Evolutionary conservation across 192 early-diverging fungal species (phyloP), one percentile per base, ranked within the genome.

Genomic region (Rhizoclosmatium globosum): DNA sequence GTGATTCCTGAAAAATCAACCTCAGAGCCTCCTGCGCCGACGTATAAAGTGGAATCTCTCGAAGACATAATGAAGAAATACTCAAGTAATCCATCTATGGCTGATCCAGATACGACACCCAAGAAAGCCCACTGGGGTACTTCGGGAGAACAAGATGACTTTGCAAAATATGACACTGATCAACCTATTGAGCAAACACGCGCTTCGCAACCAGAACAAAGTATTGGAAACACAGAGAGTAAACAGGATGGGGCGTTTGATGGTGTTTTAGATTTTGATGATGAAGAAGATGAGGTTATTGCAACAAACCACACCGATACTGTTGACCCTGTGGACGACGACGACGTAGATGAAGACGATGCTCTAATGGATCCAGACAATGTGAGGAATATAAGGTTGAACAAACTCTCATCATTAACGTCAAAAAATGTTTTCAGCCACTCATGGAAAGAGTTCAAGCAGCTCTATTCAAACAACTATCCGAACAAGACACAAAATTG

Each of bases 381-480:
- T 21, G 74, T 76, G 60, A 53, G 60, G 23, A n/a, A 4, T 17
- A 58, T 59, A 15, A 47, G 31, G 0, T 31, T 31, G 31, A 0
- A 31, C 19, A 67, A 19, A 38, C 13, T 17, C 65, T n/a, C 17
- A 31, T 31, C 0, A 31, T 31, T 31, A 31, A 31, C 31, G 31
- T 31, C 31, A 31, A 19, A 11, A 2, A 64, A 67, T 39, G 2
- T 62, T 45, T 11, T 7, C 73, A 90, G 89, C 88, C 88, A 50
- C 79, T 91, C 47, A 87, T 91, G 86, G 74, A 83, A 71, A 80
- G 88, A 43, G 88, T 91, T 56, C 90, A 91, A 87, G 81, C 80
- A 64, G 85, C 87, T 4, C 82, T 91, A 21, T 72, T 78, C 58
- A 81, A 87, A 58, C 90, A 91, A 65, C 81, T 91, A 4, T 78